Base-by-base conservation (phyloP, 2,329 filamentous ascomycete genomes). In the Diaporthe ilicicola region DNA sequence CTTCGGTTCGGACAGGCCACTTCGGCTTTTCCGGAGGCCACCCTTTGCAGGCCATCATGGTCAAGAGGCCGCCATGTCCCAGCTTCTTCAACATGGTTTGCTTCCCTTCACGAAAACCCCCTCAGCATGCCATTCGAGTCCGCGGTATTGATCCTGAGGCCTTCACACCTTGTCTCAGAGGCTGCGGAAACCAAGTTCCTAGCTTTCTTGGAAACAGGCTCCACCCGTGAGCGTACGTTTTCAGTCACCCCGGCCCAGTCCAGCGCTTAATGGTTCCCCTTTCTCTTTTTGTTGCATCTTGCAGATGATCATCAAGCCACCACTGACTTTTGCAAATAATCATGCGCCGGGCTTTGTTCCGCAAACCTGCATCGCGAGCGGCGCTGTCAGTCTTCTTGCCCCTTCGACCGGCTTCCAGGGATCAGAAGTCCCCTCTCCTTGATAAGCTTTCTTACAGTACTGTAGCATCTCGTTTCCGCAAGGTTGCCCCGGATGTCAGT, bases 251-350 rank as follows among this genome's bases (percentile, higher is more conserved):
- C 48, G 59, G 59, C 19, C 24, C 59, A 46, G 42, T 24, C 27
- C 59, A 48, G 27, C 59, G n/a, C 22, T 48, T 7, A 48, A 22
- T 39, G 42, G 56, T 39, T 39, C 27, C 27, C 29, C 17, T 62
- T 62, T 48, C 59, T 48, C 59, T 48, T 62, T 62, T 62, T 19
- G 59, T 48, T 48, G 42, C 27, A 48, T 62, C 42, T 62, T 62
- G 59, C 59, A 62, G 59, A 34, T 62, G 59, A 48, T 42, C 59
- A 48, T 48, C 59, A n/a, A n/a, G 59, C 55, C 59, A 37, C 27
- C 12, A 6, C 32, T 62, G 34, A 62, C 44, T 44, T 50, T 29
- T 27, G 59, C 44, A n/a, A n/a, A 37, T 48, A n/a, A 32, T 12
- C 17, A 37, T 50, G 59, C 44, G 34, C 29, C 59, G 42, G 59